Percentiles rank a stretch among this genome's conserved stretches.
Evolutionary conservation across 305 asterid species (phyloP).

Genomic region (Caryopteris hybrid): DNA sequence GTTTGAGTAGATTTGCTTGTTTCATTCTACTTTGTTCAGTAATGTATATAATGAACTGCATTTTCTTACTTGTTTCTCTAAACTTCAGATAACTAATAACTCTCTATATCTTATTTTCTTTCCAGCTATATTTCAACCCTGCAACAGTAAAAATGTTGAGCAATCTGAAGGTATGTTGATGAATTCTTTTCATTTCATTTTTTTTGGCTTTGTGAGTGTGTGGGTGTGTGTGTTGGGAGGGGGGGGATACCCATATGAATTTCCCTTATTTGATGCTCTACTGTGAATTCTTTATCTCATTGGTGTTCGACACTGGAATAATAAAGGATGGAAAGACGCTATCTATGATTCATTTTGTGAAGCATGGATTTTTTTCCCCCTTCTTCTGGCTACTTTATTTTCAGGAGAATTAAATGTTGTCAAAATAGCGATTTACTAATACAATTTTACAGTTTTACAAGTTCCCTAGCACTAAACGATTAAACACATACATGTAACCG

Average conservation of each 20-base stretch:
- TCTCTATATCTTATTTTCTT: conserved; percentile 1
- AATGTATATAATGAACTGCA: conserved; percentile 6
- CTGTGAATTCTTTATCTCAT: background rate
- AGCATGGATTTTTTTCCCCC: too few relatives aligned
- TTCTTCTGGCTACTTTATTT: conserved; percentile 1
- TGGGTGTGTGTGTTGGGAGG: background rate
- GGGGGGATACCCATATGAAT: background rate
- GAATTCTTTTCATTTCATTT: background rate
- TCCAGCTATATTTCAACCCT: conserved; percentile 91
- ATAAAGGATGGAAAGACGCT: conserved; percentile 2
- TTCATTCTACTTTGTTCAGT: conserved; percentile 4
- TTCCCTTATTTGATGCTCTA: conserved; percentile 14
- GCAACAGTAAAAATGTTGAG: conserved; percentile 99
- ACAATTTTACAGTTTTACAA: too few relatives aligned
- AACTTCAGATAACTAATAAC: conserved; percentile 6
- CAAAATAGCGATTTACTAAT: too few relatives aligned
- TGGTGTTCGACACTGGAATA: background rate
- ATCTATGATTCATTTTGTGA: conserved; percentile 9
- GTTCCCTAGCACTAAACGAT: too few relatives aligned
- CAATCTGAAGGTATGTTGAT: conserved; percentile 80
- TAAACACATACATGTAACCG: too few relatives aligned
- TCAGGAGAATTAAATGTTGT: too few relatives aligned
- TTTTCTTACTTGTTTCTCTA: conserved; percentile 1
- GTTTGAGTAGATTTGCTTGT: background rate
- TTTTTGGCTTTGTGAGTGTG: background rate